Conservation (phyloP, 2,329 filamentous ascomycete genomes). For the Aschersonia sp. region DNA sequence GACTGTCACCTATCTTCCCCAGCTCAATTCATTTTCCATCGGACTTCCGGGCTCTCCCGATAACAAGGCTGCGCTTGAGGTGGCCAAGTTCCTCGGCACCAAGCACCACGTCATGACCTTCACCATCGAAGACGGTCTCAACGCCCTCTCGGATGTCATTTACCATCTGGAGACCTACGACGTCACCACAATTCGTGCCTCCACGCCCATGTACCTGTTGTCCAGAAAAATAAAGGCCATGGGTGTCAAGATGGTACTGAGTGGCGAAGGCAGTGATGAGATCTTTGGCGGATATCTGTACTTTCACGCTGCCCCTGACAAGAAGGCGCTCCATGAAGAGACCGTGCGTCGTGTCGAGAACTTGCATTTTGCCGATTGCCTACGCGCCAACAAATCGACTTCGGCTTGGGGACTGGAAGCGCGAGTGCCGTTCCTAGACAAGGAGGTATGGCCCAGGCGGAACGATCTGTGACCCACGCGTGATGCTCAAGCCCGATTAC, state of each 20-base stretch:
- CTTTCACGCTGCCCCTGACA: slow-evolving; percentile 89
- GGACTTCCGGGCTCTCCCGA: slow-evolving; percentile 87
- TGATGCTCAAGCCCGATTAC: neutral
- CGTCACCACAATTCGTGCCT: slow-evolving; percentile 95
- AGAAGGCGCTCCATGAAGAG: slow-evolving; percentile 88
- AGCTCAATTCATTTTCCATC: slow-evolving; percentile 98
- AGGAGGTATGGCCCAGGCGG: slow-evolving; percentile 40
- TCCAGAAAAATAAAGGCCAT: slow-evolving; percentile 99
- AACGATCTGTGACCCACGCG: too few species aligned
- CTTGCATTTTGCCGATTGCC: slow-evolving; percentile 88
- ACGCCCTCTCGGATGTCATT: slow-evolving; percentile 93
- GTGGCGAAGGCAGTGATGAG: slow-evolving; percentile 92
- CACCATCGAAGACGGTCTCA: slow-evolving; percentile 91
- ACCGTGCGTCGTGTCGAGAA: slow-evolving; percentile 91
- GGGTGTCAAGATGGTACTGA: slow-evolving; percentile 98
- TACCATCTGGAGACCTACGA: slow-evolving; percentile 97
- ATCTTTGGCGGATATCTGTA: slow-evolving; percentile 98
- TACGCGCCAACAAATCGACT: slow-evolving; percentile 98
- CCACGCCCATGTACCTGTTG: slow-evolving; percentile 95
- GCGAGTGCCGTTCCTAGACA: slow-evolving; percentile 94
- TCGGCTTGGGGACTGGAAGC: slow-evolving; percentile 97
- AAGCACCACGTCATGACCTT: slow-evolving; percentile 98
- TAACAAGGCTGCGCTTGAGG: slow-evolving; percentile 79
- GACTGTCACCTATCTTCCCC: slow-evolving; percentile 79
- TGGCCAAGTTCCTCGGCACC: slow-evolving; percentile 91